These are phyloP conservation scores for Debaryomyces subglobosus DNA, from an alignment of 1,139 yeast species.

Conservation along the genomic window DNA sequence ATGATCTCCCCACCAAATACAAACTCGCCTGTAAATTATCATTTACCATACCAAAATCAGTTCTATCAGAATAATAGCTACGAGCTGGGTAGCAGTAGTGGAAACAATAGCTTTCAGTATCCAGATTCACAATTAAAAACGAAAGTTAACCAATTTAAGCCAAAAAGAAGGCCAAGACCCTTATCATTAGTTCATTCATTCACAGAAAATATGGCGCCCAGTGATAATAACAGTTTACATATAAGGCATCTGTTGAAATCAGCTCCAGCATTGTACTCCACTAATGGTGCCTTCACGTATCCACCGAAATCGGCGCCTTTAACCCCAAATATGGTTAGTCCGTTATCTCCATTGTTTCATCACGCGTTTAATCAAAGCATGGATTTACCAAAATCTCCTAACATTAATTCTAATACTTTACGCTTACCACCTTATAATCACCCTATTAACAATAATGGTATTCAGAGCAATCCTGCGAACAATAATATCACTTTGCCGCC, in stretches of 20 bases:
- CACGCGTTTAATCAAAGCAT: constrained; percentile 37
- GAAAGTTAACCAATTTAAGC: constrained; percentile 37
- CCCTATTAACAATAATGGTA: not conserved
- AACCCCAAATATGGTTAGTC: constrained; percentile 41
- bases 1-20: constrained; percentile 27
- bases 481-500: constrained; percentile 9
- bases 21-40: constrained; percentile 11
- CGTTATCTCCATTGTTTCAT: constrained; percentile 46
- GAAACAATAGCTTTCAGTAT: not conserved
- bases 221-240: constrained; percentile 16
- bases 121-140: constrained; percentile 11
- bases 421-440: constrained; percentile 5
- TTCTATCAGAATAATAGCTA: not conserved
- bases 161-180: constrained; percentile 48
- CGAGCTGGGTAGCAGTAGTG: not conserved
- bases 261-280: constrained; percentile 13
- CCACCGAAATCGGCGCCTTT: constrained; percentile 24
- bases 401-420: not conserved
- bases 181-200: constrained; percentile 42
- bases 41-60: constrained; percentile 1
- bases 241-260: constrained; percentile 11
- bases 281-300: constrained; percentile 1
- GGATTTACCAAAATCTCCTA: constrained; percentile 8
- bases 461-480: not conserved
- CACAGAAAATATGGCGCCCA: constrained; percentile 29